phyloP scores from a whole-genome alignment of 257 asterid species.

The Scutellaria barbata region DNA sequence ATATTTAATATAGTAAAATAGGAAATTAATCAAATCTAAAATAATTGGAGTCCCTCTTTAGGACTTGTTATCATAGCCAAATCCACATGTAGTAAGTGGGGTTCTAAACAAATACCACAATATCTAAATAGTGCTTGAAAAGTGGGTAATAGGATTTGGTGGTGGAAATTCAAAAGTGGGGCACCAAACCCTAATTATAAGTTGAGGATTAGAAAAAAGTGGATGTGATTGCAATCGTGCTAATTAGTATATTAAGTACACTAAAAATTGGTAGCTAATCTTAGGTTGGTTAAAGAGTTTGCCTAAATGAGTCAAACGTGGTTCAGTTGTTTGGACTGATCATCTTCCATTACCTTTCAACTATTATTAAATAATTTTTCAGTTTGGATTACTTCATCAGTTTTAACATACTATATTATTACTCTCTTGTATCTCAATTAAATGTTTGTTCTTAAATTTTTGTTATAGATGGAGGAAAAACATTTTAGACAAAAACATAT shows the following conservation, averaged over 20 bases:
- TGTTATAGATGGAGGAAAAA: no score
- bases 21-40: no score
- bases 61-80: neutral
- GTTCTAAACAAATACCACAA: neutral
- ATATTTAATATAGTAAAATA: no score
- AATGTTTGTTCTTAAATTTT: no score
- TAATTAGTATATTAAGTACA: conserved; percentile 4
- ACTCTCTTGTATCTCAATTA: no score
- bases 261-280: conserved; percentile 19
- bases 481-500: no score
- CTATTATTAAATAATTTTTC: neutral
- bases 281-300: conserved; percentile 40
- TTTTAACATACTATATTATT: neutral
- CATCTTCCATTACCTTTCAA: conserved; percentile 40
- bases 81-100: conserved; percentile 11
- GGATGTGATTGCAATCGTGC: conserved; percentile 30
- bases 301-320: conserved; percentile 38
- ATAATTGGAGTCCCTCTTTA: no score
- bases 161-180: conserved; percentile 44
- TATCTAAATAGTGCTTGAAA: conserved; percentile 15
- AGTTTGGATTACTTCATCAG: neutral
- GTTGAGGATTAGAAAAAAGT: conserved; percentile 33
- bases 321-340: conserved; percentile 35
- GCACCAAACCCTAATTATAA: conserved; percentile 46
- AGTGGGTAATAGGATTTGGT: conserved; percentile 38